Base-by-base conservation (phyloP, 176 grass and related monocot genomes). In the Alloteropsis semialata region DNA sequence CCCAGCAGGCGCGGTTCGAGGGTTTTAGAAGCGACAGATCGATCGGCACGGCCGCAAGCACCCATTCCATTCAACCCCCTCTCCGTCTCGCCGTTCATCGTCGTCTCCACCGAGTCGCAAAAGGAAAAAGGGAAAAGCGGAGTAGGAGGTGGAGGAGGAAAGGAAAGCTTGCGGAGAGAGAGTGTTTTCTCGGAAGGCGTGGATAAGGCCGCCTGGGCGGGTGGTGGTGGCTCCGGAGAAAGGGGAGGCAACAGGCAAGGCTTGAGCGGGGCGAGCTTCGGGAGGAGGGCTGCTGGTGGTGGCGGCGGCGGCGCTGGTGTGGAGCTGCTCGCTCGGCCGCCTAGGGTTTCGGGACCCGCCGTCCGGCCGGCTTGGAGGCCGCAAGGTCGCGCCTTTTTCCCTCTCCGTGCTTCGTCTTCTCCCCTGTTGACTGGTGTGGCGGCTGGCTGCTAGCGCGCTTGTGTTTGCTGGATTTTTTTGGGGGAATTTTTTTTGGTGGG, bases 311-410 rank as follows among this genome's bases (percentile, higher is more conserved):
- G 25, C 27, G n/a, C 8, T 18, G 61, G 14, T 80, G 24, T 49
- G 69, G 43, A 49, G 55, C 55, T 58, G 55, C 69, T 65, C 34
- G 62, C 38, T 78, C 48, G 32, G 33, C 37, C 49, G 65, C 24
- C 29, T 90, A 93, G 91, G 84, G 87, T 93, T 90, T 93, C 53
- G 72, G 19, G 69, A 34, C 27, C 58, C 65, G 60, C 59, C 41
- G 27, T 45, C 61, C 42, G 69, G 76, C 77, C 37, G 72, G 18
- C 66, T 57, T 37, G 36, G 74, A 72, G 74, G 66, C 36, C 29
- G 38, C 46, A 84, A 88, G 87, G 87, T 88, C 29, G 46, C 65
- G 29, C 28, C 75, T 75, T 54, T 57, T 28, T 5, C 5, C 22
- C 72, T 13, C 21, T n/a, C 45, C 5, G 22, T 65, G 60, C 21